Base-by-base conservation (phyloP, 202 grass and related monocot species). In the Schoenoplectus triqueter region DNA sequence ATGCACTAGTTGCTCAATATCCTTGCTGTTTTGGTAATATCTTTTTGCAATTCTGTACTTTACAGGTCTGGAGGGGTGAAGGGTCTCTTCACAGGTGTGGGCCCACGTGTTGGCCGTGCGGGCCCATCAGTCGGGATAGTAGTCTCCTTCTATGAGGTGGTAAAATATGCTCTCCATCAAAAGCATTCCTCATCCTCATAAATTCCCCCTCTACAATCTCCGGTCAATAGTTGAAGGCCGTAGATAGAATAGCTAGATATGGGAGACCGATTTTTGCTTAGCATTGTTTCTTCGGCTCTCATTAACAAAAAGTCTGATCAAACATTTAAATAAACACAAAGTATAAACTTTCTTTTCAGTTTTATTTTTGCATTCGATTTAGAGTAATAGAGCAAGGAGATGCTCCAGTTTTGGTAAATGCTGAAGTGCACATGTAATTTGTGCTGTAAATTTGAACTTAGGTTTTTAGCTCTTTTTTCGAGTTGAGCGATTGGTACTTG, bases 91-190 rank as follows among this genome's bases (percentile, higher is more conserved):
- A 92, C 91, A 2, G 95, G 95, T 73, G 87, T 93, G 14, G 91
- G 91, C 7, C 95, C 95, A 1, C 91, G 95, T 54, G 92, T 98
- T 54, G 95, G 86, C 14, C 95, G 95, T 69, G 92, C 95, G 45
- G 95, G 95, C 7, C 95, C 95, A 84, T 98, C 95, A 31, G 95
- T 98, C 72, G 95, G 95, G 31, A 98, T 98, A 61, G 92, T 98
- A 14, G 66, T 98, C 66, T 98, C 95, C 39, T 98, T 95, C 61
- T 98, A 98, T 2, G 95, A 98, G 87, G 92, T 95, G 2, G 88
- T 98, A 31, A 98, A 98, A 75, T 87, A 91, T 79, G 88, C 85
- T 83, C 80, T 98, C n/a, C 88, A 93, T 89, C 86, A 93, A 88
- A 89, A 84, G 62, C 8, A 89, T 7, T 41, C 74, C 19, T 87